Evolutionary conservation across 1,284 basidiomycete genomes (phyloP).

Genomic region (Agaricales sp.): DNA sequence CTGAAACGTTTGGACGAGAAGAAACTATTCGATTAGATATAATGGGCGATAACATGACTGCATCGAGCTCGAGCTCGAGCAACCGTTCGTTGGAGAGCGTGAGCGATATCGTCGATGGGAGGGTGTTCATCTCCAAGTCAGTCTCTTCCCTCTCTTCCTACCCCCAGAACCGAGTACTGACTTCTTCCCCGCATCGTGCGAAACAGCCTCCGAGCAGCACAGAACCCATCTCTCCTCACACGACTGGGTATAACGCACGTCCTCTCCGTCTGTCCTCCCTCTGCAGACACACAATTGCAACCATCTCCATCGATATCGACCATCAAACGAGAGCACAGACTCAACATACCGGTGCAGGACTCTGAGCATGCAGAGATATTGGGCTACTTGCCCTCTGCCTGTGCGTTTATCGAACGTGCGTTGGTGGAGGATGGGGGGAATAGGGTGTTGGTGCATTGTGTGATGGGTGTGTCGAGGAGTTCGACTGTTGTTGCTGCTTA

Average conservation of each 20-base stretch:
- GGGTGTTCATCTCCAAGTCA: slow-evolving; percentile 47
- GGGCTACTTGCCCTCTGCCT: slow-evolving; percentile 40
- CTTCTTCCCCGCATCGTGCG: neutral
- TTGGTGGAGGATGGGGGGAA: slow-evolving; percentile 27
- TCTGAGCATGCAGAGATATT: slow-evolving; percentile 52
- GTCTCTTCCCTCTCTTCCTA: slow-evolving; percentile 7
- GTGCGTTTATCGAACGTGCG: slow-evolving; percentile 44
- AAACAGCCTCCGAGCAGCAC: slow-evolving; percentile 42
- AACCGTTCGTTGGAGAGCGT: slow-evolving; percentile 11
- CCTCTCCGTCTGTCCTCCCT: slow-evolving; percentile 52
- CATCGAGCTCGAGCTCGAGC: too few species aligned
- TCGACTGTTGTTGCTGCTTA: slow-evolving; percentile 60
- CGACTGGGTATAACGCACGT: slow-evolving; percentile 44
- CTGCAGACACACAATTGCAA: slow-evolving; percentile 27
- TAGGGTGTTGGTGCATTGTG: slow-evolving; percentile 64
- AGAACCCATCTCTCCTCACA: slow-evolving; percentile 25
- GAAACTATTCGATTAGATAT: too few species aligned
- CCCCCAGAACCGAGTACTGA: neutral
- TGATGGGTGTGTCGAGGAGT: slow-evolving; percentile 64
- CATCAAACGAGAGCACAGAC: slow-evolving; percentile 16
- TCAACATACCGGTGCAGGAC: slow-evolving; percentile 43
- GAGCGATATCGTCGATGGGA: slow-evolving; percentile 30
- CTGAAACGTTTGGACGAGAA: too few species aligned
- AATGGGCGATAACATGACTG: too few species aligned
- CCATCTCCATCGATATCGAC: neutral